phyloP scores from a whole-genome alignment of 768 basidiomycete genomes.

The Suillus tomentosus region DNA sequence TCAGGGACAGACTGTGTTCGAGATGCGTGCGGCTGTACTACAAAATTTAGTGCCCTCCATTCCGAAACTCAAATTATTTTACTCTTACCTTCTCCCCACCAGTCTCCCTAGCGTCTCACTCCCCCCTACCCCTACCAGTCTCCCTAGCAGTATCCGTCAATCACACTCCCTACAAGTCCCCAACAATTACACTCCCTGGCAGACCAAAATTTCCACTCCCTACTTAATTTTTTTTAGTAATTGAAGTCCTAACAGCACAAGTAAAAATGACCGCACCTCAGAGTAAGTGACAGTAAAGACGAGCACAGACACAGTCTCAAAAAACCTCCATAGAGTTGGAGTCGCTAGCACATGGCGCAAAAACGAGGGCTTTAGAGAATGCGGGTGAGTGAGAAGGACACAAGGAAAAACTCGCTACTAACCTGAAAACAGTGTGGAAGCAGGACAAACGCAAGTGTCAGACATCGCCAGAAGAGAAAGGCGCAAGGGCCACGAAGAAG shows the following conservation, averaged over 20 bases:
- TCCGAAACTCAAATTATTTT: conserved; percentile 2
- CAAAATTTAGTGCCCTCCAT: background rate
- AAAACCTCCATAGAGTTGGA: background rate
- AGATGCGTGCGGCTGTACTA: background rate
- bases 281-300: background rate
- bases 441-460: background rate
- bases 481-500: background rate
- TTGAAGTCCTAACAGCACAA: background rate
- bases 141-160: background rate
- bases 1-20: background rate
- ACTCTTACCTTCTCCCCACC: background rate
- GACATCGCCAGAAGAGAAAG: background rate
- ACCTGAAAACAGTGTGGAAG: conserved; percentile 3
- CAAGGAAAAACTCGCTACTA: background rate
- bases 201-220: background rate
- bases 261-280: background rate
- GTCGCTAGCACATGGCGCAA: background rate
- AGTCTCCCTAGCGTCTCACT: too few species aligned
- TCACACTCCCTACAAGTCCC: background rate
- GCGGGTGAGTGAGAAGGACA: conserved; percentile 1
- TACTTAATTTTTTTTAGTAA: background rate
- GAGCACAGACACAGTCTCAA: background rate
- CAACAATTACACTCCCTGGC: background rate
- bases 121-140: background rate
- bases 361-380: background rate